These are phyloP conservation scores for Bryum argenteum DNA, from an alignment of 225 moss, liverwort and hornwort species.

Conservation along the genomic window DNA sequence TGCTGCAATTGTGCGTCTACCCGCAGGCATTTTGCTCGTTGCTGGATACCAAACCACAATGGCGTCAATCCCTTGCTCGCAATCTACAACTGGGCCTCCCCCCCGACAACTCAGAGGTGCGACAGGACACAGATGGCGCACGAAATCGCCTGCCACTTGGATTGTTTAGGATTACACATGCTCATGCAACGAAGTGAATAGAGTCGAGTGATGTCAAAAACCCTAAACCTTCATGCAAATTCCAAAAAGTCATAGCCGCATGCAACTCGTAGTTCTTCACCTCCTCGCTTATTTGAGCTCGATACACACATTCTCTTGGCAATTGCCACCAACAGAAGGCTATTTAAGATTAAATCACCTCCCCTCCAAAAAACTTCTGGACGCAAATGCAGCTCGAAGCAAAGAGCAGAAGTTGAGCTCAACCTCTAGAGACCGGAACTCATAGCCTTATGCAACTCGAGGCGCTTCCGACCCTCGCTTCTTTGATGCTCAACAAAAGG, in stretches of 20 bases:
- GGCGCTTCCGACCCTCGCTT: too few relatives aligned
- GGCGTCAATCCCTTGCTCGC: not conserved
- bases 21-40: slow-evolving; percentile 26
- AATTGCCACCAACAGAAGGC: too few relatives aligned
- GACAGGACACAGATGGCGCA: slow-evolving; percentile 22
- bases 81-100: not conserved
- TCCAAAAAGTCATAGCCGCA: slow-evolving; percentile 1
- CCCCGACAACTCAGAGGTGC: not conserved
- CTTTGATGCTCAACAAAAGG: too few relatives aligned
- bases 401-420: slow-evolving; percentile 9
- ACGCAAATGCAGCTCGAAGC: too few relatives aligned
- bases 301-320: too few relatives aligned
- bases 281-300: too few relatives aligned
- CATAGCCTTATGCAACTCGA: too few relatives aligned
- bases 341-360: too few relatives aligned
- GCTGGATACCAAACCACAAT: not conserved
- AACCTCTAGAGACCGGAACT: not conserved
- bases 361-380: too few relatives aligned
- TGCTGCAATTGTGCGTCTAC: slow-evolving; percentile 27
- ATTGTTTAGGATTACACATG: not conserved
- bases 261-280: too few relatives aligned
- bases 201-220: not conserved
- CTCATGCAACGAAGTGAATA: slow-evolving; percentile 22
- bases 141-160: slow-evolving; percentile 23
- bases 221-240: not conserved